A percentile compares a stretch with the other conserved stretches of the same genome.
These are phyloP conservation scores for Candida bentonensis DNA, from an alignment of 805 yeast species.

Conservation along the genomic window DNA sequence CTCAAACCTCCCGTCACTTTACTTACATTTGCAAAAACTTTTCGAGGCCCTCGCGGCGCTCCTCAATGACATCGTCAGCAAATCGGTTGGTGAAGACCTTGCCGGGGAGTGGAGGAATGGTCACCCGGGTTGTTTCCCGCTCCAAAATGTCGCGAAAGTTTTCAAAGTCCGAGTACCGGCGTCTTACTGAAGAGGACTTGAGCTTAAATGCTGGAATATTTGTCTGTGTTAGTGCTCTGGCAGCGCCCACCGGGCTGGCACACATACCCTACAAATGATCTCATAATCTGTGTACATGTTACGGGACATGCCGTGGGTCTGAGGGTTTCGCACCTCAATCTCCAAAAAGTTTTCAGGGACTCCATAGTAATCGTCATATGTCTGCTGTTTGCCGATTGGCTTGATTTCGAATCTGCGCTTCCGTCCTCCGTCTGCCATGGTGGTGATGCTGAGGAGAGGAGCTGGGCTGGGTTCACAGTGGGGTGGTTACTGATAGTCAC, in stretches of 20 bases:
- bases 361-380: slow-evolving; percentile 74
- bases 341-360: slow-evolving; percentile 92
- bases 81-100: slow-evolving; percentile 67
- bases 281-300: slow-evolving; percentile 86
- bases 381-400: slow-evolving; percentile 38
- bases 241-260: not conserved
- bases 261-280: slow-evolving; percentile 50
- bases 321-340: slow-evolving; percentile 73
- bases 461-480: too few relatives aligned
- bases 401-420: slow-evolving; percentile 17
- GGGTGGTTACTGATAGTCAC: too few relatives aligned
- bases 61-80: slow-evolving; percentile 69
- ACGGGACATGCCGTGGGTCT: slow-evolving; percentile 51
- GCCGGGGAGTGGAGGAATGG: slow-evolving; percentile 85
- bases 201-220: slow-evolving; percentile 78
- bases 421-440: slow-evolving; percentile 5
- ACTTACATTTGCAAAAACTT: slow-evolving; percentile 42
- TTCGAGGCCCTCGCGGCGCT: slow-evolving; percentile 71
- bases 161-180: slow-evolving; percentile 86
- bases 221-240: slow-evolving; percentile 30
- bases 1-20: not conserved
- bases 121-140: slow-evolving; percentile 62
- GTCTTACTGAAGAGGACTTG: slow-evolving; percentile 51
- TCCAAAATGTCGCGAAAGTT: slow-evolving; percentile 60
- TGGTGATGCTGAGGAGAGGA: too few relatives aligned